These are phyloP conservation scores for Paecilomyces formosus DNA, from an alignment of 2,329 filamentous ascomycete species.

Conservation along the genomic window DNA sequence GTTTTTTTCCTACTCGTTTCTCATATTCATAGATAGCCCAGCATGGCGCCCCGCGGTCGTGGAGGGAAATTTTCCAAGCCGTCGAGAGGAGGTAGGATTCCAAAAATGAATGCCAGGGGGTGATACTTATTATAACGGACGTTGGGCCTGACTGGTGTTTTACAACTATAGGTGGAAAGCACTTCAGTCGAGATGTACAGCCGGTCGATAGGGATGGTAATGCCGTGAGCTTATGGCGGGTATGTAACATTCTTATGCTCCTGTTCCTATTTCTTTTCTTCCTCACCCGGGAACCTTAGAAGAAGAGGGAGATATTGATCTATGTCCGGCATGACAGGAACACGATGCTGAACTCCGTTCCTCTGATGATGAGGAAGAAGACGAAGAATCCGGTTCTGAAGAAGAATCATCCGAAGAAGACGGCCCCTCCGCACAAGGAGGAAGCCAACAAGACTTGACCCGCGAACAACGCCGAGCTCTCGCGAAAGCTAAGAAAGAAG, in stretches of 20 bases:
- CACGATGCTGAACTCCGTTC: slow-evolving; percentile 28
- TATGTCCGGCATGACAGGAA: slow-evolving; percentile 18
- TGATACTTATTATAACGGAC: background rate
- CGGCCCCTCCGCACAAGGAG: slow-evolving; percentile 41
- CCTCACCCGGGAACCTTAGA: background rate
- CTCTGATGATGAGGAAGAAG: slow-evolving; percentile 39
- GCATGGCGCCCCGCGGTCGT: slow-evolving; percentile 10
- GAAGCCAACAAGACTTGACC: slow-evolving; percentile 48
- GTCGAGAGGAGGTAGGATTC: slow-evolving; percentile 8
- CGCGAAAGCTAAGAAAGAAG: slow-evolving; percentile 86
- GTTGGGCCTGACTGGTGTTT: background rate
- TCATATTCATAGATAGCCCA: background rate
- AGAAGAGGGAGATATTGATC: slow-evolving; percentile 3
- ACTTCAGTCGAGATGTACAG: slow-evolving; percentile 86
- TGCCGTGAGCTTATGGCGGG: slow-evolving; percentile 79
- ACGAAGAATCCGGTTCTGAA: slow-evolving; percentile 41
- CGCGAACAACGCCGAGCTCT: slow-evolving; percentile 83
- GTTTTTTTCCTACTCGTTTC: background rate
- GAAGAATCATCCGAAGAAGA: slow-evolving; percentile 44
- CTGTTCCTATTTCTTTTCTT: slow-evolving; percentile 2
- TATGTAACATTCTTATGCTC: slow-evolving; percentile 31
- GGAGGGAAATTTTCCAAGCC: slow-evolving; percentile 12
- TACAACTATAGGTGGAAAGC: slow-evolving; percentile 68
- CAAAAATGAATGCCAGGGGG: no score
- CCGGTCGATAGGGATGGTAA: slow-evolving; percentile 86